These are phyloP conservation scores for Gymnopus androsaceus DNA, from an alignment of 1,284 basidiomycete genomes.

Conservation along the genomic window DNA sequence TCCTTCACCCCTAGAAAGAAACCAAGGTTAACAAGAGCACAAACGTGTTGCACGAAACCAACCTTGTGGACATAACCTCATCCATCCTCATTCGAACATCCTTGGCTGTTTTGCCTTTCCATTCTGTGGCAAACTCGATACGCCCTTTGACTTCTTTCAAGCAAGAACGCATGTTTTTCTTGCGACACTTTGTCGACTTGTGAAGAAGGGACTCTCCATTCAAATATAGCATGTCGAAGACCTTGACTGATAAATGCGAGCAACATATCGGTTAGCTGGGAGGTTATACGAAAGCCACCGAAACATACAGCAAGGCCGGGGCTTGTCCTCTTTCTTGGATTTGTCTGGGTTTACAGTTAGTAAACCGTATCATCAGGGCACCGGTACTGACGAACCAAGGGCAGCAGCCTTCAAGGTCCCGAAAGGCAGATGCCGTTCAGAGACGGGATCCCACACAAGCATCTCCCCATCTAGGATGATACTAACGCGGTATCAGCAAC, in stretches of 20 bases:
- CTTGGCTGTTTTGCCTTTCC: constrained; percentile 71
- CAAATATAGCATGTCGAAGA: constrained; percentile 90
- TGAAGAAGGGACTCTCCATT: constrained; percentile 74
- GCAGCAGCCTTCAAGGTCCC: constrained; percentile 91
- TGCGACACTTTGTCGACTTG: constrained; percentile 64
- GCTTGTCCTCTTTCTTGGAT: constrained; percentile 67
- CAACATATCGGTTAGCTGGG: too few species aligned
- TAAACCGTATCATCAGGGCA: constrained; percentile 1
- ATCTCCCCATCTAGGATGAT: constrained; percentile 95
- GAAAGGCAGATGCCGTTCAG: constrained; percentile 85
- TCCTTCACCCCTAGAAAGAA: constrained; percentile 93
- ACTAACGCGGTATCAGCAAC: too few species aligned
- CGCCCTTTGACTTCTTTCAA: constrained; percentile 71
- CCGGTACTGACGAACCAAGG: constrained; percentile 60
- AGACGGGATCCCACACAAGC: constrained; percentile 93
- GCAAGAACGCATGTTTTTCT: constrained; percentile 66
- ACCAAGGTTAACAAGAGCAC: too few species aligned
- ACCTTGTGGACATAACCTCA: constrained; percentile 74
- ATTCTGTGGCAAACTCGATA: constrained; percentile 76
- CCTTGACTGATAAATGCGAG: too few species aligned
- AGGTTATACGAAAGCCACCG: too few species aligned
- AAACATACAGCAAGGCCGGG: constrained; percentile 81
- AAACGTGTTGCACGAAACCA: too few species aligned
- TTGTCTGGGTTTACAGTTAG: constrained; percentile 56
- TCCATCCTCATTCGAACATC: constrained; percentile 90